Evolutionary conservation across 2,329 filamentous ascomycete species (phyloP).

Genomic region (Ophiocordyceps robertsii): DNA sequence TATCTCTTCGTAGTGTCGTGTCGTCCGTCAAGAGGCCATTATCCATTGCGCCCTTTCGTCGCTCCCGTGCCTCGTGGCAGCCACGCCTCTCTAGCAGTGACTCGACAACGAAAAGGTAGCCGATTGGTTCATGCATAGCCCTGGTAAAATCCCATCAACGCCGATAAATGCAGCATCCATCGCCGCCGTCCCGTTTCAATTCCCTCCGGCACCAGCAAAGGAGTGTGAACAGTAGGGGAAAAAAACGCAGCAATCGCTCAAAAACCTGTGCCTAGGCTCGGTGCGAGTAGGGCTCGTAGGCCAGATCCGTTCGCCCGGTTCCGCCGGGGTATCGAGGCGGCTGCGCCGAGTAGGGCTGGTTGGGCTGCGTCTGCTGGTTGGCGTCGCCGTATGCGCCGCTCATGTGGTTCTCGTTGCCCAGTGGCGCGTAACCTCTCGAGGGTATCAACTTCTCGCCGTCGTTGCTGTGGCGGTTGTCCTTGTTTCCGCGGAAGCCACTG

Average conservation of each 20-base stretch:
- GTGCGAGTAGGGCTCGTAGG: conserved; percentile 53
- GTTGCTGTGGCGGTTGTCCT: conserved; percentile 19
- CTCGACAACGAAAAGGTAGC: too few species aligned
- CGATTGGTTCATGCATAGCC: too few species aligned
- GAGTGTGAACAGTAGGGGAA: too few species aligned
- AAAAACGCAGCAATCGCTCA: not conserved
- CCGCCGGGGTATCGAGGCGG: conserved; percentile 26
- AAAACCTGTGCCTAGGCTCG: conserved; percentile 26
- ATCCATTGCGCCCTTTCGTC: too few species aligned
- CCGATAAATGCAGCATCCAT: not conserved
- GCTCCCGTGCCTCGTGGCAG: too few species aligned
- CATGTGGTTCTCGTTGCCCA: conserved; percentile 21
- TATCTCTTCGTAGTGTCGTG: too few species aligned
- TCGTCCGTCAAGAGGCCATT: too few species aligned
- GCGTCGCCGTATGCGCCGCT: conserved; percentile 24
- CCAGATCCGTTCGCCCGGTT: conserved; percentile 33
- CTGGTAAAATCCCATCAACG: not conserved
- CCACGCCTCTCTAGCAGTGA: too few species aligned
- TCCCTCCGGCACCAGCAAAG: too few species aligned
- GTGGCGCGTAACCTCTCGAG: conserved; percentile 25
- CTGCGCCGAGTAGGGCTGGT: conserved; percentile 5
- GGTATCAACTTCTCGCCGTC: conserved; percentile 39
- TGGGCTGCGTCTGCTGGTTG: conserved; percentile 8
- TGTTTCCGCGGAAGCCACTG: conserved; percentile 16
- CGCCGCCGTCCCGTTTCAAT: too few species aligned